Evolutionary conservation across 2,329 filamentous ascomycete species (phyloP).

Genomic region (Pestalotiopsis sp.): DNA sequence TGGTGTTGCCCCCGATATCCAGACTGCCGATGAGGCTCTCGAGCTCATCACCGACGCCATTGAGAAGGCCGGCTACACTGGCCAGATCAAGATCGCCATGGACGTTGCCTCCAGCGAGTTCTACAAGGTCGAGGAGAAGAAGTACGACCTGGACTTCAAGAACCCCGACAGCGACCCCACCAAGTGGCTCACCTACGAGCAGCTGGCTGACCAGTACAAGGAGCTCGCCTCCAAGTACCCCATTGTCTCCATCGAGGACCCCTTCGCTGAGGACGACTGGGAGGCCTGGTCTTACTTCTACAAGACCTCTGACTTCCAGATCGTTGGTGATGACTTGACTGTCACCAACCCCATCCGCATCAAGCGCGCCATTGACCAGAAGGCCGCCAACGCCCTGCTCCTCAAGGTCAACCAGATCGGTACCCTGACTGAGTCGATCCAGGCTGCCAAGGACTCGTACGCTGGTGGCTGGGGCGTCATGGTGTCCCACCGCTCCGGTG

Average conservation of each 20-base stretch:
- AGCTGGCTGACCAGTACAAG: conserved; percentile 92
- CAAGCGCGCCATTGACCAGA: conserved; percentile 99
- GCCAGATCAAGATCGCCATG: conserved; percentile 98
- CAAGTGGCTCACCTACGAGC: conserved; percentile 99
- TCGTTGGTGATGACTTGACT: conserved; percentile 97
- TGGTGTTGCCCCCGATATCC: conserved; percentile 98
- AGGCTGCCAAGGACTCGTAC: conserved; percentile 98
- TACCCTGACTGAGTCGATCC: conserved; percentile 97
- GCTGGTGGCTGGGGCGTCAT: conserved; percentile 97
- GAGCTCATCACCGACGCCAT: conserved; percentile 95
- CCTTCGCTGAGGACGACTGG: conserved; percentile 99
- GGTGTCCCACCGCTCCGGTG: conserved; percentile 98
- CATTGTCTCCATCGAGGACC: conserved; percentile 98
- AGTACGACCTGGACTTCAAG: conserved; percentile 99
- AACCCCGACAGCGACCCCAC: conserved; percentile 93
- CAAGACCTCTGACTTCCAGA: conserved; percentile 98
- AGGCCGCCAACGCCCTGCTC: conserved; percentile 96
- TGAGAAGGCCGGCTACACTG: conserved; percentile 92
- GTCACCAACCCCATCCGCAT: conserved; percentile 99
- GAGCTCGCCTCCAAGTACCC: conserved; percentile 91
- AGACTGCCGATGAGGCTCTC: conserved; percentile 94
- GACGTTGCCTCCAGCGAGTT: conserved; percentile 99
- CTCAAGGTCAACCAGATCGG: conserved; percentile 99
- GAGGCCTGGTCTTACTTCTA: conserved; percentile 99
- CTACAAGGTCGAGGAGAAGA: conserved; percentile 97